Base-by-base conservation (phyloP, 2,329 filamentous ascomycete genomes). In the Hypoxylon sp. region DNA sequence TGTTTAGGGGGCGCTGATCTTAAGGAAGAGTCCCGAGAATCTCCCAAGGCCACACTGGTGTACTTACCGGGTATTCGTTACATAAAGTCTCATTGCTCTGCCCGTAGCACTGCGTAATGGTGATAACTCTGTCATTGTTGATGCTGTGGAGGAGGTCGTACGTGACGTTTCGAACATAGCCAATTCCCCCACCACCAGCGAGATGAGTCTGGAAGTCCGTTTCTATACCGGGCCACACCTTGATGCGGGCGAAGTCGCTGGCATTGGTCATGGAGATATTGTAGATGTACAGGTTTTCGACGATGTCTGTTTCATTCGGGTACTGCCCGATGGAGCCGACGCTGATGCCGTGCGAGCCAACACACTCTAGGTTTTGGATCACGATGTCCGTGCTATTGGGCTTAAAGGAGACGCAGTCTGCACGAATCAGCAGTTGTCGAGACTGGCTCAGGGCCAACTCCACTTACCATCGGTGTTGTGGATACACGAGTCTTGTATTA, bases 241-340 rank as follows among this genome's bases (percentile, higher is more conserved):
- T 92, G 79, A 93, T 91, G 63, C 90, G 86, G 0, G 89, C 90
- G 28, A 87, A 89, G 68, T 91, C 87, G 55, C 85, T 80, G 2
- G 86, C 84, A 70, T 89, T 87, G 55, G 81, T 80, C 83, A 89
- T 85, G 38, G 82, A 83, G 44, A 84, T 80, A 69, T 89, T 89
- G 76, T 84, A 87, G 59, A 90, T 84, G 70, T 88, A 87, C n/a
- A 92, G 74, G 70, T 92, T 87, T 76, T 91, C 83, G 1, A 92
- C 88, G 46, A 91, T 88, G 67, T 92, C 90, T 14, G 85, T 84
- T 67, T 88, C 83, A 20, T 82, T 84, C 14, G 79, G 70, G 72
- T 92, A 92, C 76, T 92, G 89, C 20, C 90, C 90, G 0, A 92
- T 79, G 0, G 87, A 91, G 6, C 90, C 90, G n/a, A 92, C 88